These are phyloP conservation scores for Erodium trifolium DNA, from an alignment of 441 rosid species.

Conservation along the genomic window DNA sequence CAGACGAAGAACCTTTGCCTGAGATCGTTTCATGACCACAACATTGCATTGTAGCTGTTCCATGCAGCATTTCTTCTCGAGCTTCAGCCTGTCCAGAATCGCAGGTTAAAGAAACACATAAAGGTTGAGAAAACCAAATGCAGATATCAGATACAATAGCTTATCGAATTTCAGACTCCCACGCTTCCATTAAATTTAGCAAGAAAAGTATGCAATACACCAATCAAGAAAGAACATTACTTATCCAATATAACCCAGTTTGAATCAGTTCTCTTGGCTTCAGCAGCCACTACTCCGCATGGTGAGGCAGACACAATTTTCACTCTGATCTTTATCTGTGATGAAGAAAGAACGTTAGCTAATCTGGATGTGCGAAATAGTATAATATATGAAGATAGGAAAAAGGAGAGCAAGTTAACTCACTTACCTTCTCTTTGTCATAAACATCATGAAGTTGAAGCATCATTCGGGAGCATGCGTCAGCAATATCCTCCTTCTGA, in stretches of 20 bases:
- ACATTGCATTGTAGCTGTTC: constrained; percentile 93
- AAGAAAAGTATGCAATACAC: no score
- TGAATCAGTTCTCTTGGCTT: constrained; percentile 71
- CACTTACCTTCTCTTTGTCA: constrained; percentile 76
- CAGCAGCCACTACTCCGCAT: constrained; percentile 81
- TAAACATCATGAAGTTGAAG: constrained; percentile 91
- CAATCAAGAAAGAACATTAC: no score
- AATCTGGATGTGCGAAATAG: neutral
- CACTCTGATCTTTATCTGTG: constrained; percentile 81
- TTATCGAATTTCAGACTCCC: no score
- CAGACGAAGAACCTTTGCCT: constrained; percentile 83
- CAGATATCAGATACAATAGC: no score
- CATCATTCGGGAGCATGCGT: constrained; percentile 88
- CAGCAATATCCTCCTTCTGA: constrained; percentile 63
- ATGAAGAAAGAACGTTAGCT: neutral
- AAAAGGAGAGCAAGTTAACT: no score
- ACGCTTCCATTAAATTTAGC: no score
- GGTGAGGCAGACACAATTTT: constrained; percentile 86
- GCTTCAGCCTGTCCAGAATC: constrained; percentile 44
- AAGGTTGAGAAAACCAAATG: no score
- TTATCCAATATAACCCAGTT: constrained; percentile 68
- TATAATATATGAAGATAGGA: no score
- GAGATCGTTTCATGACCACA: constrained; percentile 86
- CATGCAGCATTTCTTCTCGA: constrained; percentile 75
- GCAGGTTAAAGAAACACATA: no score